Conservation (phyloP, 2,329 filamentous ascomycete species). For the Ophiostoma populinum region DNA sequence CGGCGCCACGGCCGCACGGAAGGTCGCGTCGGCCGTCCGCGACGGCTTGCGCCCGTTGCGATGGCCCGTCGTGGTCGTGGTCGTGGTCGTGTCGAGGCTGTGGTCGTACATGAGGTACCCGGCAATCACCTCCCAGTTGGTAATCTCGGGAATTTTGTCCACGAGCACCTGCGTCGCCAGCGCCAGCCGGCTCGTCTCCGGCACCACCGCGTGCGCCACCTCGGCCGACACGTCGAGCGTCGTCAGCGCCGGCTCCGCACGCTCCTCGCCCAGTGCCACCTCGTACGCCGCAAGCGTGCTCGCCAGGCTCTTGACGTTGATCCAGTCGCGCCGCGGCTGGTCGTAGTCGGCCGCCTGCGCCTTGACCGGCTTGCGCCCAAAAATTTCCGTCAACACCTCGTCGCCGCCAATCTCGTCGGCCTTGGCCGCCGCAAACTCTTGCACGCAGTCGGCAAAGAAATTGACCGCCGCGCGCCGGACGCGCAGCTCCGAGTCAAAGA, state of each 20-base stretch:
- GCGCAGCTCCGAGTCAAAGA: constrained; percentile 73
- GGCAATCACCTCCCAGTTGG: constrained; percentile 74
- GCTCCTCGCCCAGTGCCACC: constrained; percentile 36
- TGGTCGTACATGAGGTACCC: constrained; percentile 90
- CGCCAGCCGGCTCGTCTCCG: constrained; percentile 61
- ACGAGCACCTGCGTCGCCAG: constrained; percentile 75
- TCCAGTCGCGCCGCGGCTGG: constrained; percentile 65
- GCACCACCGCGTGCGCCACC: constrained; percentile 35
- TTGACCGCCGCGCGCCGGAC: constrained; percentile 76
- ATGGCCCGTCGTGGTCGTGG: constrained; percentile 20
- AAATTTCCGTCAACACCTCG: constrained; percentile 56
- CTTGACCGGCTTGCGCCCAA: constrained; percentile 41
- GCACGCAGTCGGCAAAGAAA: constrained; percentile 80
- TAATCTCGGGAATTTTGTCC: constrained; percentile 62
- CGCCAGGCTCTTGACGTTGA: constrained; percentile 78
- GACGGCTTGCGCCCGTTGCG: constrained; percentile 11
- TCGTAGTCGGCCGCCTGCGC: constrained; percentile 64
- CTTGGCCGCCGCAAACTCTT: constrained; percentile 62
- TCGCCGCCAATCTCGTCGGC: constrained; percentile 72
- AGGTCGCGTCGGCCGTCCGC: constrained; percentile 33
- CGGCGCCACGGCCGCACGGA: constrained; percentile 59
- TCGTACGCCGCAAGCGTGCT: constrained; percentile 75
- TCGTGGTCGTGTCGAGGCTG: constrained; percentile 33
- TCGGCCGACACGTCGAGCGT: constrained; percentile 21
- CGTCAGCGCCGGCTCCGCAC: constrained; percentile 11